phyloP scores from a whole-genome alignment of 2,329 filamentous ascomycete genomes.

The Neonectria faginata region DNA sequence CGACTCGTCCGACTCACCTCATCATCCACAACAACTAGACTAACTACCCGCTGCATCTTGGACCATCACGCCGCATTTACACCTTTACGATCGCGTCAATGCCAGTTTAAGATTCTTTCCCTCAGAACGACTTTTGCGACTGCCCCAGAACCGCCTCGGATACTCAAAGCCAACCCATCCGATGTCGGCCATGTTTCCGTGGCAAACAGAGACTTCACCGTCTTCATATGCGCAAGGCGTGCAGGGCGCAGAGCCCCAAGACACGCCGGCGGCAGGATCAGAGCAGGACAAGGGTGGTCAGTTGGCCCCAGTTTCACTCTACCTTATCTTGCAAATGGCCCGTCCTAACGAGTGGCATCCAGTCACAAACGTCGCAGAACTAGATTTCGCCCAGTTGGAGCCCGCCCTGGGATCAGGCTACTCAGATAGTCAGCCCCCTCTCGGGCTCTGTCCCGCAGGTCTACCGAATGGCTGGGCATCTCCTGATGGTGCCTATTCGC shows the following conservation, averaged over 20 bases:
- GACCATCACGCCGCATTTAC: background rate
- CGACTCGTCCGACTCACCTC: background rate
- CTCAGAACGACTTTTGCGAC: background rate
- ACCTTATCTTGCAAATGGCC: background rate
- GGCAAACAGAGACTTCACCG: background rate
- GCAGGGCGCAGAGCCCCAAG: background rate
- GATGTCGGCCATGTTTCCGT: slow-evolving; percentile 8
- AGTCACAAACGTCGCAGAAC: background rate
- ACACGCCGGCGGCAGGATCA: background rate
- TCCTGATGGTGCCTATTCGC: background rate
- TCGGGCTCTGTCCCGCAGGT: background rate
- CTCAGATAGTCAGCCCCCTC: background rate
- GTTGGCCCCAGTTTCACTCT: background rate
- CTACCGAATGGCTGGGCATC: background rate
- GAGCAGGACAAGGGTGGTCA: slow-evolving; percentile 6
- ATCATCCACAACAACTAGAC: background rate
- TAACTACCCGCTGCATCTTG: background rate
- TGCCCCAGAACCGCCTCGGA: background rate
- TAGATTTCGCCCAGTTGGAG: slow-evolving; percentile 4
- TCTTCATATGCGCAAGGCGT: background rate
- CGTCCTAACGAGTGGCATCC: background rate
- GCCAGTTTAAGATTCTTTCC: background rate
- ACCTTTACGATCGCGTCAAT: background rate
- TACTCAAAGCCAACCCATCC: background rate
- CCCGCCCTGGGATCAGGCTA: background rate